These are phyloP conservation scores for Phytopythium litorale DNA, from an alignment of 352 stramenopile species.

Conservation along the genomic window DNA sequence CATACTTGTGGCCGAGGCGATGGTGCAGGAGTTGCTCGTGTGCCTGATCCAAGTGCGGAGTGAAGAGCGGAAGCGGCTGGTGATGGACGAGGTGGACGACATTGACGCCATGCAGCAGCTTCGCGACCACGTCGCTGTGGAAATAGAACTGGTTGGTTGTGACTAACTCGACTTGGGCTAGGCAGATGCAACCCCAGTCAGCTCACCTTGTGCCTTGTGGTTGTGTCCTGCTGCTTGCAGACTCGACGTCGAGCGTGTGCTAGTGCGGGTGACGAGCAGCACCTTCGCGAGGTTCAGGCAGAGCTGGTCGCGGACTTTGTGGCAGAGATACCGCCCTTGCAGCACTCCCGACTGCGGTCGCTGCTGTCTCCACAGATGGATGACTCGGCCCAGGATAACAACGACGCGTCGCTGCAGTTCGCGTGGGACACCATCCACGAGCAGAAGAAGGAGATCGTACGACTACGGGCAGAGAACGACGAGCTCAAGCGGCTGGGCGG, in stretches of 20 bases:
- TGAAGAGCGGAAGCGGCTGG: constrained; percentile 47
- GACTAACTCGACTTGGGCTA: too few species aligned
- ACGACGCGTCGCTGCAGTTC: constrained; percentile 68
- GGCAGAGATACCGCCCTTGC: constrained; percentile 25
- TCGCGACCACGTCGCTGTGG: constrained; percentile 36
- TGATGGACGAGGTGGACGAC: constrained; percentile 57
- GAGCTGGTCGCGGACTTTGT: constrained; percentile 51
- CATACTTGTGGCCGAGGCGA: constrained; percentile 53
- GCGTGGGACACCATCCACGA: constrained; percentile 73
- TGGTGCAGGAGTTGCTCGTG: constrained; percentile 64
- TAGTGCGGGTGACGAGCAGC: constrained; percentile 43
- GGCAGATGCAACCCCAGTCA: too few species aligned
- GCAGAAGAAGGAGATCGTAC: constrained; percentile 65
- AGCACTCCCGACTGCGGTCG: not conserved
- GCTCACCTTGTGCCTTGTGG: not conserved
- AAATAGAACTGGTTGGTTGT: constrained; percentile 36
- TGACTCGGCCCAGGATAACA: constrained; percentile 15
- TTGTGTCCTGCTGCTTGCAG: constrained; percentile 9
- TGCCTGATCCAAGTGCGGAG: constrained; percentile 47
- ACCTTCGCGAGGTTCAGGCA: constrained; percentile 47
- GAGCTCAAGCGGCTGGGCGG: constrained; percentile 20
- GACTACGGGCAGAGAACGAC: constrained; percentile 51
- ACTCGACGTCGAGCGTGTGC: constrained; percentile 37
- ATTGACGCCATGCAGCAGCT: constrained; percentile 51
- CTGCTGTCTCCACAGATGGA: not conserved